phyloP scores from a whole-genome alignment of 2,329 filamentous ascomycete species.

The Aspergillus phoenicis region DNA sequence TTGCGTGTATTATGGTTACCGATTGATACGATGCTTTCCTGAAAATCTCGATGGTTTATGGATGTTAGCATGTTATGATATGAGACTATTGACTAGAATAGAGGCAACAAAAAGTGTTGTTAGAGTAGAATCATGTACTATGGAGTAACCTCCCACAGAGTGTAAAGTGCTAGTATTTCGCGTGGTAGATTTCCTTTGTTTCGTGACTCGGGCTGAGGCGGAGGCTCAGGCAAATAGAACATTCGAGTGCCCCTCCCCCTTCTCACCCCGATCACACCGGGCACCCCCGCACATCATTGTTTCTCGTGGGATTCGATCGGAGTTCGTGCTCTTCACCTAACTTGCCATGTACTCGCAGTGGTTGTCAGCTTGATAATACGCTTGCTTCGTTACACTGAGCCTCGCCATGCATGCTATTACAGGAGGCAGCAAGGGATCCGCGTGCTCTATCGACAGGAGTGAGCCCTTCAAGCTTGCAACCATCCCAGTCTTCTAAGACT shows the following conservation, averaged over 20 bases:
- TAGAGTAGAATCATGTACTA: background rate
- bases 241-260: background rate
- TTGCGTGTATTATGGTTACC: constrained; percentile 4
- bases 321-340: background rate
- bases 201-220: background rate
- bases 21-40: background rate
- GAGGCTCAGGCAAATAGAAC: background rate
- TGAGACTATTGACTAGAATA: background rate
- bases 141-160: background rate
- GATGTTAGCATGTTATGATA: background rate
- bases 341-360: background rate
- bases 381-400: background rate
- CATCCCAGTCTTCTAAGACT: background rate
- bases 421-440: constrained; percentile 13
- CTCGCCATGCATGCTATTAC: background rate
- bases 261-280: background rate
- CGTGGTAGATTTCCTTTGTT: background rate
- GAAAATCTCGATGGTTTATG: background rate
- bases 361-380: background rate
- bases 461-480: constrained; percentile 6
- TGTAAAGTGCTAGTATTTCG: background rate
- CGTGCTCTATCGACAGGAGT: constrained; percentile 13
- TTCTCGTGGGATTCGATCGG: background rate
- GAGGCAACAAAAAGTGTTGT: background rate
- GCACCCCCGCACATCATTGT: background rate